These are phyloP conservation scores for Xylaria sp. DNA, from an alignment of 2,329 filamentous ascomycete species.

Conservation along the genomic window DNA sequence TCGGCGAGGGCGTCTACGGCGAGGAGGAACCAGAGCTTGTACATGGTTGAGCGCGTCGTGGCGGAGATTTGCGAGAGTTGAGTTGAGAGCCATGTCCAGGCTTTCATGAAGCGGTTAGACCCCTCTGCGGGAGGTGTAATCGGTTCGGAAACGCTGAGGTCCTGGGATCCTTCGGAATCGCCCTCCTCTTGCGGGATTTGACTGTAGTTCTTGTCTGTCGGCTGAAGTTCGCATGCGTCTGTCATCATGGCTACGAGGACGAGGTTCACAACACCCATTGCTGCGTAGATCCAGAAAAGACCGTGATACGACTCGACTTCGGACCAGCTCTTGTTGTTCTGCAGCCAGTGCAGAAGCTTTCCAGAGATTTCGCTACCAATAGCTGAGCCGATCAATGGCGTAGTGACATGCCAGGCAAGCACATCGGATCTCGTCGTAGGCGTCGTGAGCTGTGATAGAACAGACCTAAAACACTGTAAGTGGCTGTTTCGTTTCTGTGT, in stretches of 20 bases:
- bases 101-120: constrained; percentile 17
- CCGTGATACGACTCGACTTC: constrained; percentile 50
- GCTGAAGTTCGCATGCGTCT: constrained; percentile 43
- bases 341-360: constrained; percentile 44
- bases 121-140: constrained; percentile 7
- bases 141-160: constrained; percentile 1
- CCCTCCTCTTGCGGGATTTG: constrained; percentile 21
- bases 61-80: constrained; percentile 52
- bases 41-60: constrained; percentile 54
- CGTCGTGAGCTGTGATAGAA: constrained; percentile 55
- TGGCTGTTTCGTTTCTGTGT: neutral
- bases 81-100: constrained; percentile 28
- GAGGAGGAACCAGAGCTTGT: constrained; percentile 60
- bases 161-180: constrained; percentile 2
- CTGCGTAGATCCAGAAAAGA: constrained; percentile 53
- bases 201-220: constrained; percentile 22
- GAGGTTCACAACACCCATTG: constrained; percentile 51
- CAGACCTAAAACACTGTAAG: constrained; percentile 35
- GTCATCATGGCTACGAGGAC: constrained; percentile 43
- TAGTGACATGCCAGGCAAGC: constrained; percentile 61
- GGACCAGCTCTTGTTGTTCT: constrained; percentile 42
- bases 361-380: constrained; percentile 50
- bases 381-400: constrained; percentile 50
- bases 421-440: constrained; percentile 54
- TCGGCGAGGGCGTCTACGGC: constrained; percentile 60